Conservation (phyloP, 495 filamentous ascomycete species). For the Trypethelium eluteriae region DNA sequence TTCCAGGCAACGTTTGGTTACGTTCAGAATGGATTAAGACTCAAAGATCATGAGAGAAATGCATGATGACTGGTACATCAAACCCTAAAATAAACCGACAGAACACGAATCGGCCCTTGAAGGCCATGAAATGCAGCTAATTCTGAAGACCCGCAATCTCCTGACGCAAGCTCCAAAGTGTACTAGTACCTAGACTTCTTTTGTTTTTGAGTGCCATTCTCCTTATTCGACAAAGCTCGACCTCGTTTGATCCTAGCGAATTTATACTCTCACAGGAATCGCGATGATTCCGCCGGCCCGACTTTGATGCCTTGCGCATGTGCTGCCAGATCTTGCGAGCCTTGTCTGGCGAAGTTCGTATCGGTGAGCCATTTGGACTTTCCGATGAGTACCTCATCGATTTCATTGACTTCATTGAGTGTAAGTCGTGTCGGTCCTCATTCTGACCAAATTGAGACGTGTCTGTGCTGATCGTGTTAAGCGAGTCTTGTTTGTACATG, state of each 20-base stretch:
- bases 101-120: too few relatives aligned
- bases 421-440: not conserved
- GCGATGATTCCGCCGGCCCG: not conserved
- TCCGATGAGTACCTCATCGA: not conserved
- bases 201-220: not conserved
- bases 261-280: not conserved
- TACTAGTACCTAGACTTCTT: conserved; percentile 3
- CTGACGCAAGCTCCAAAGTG: not conserved
- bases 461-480: not conserved
- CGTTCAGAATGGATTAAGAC: too few relatives aligned
- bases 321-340: conserved; percentile 5
- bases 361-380: not conserved
- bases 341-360: not conserved
- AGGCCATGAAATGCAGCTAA: not conserved
- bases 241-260: not conserved
- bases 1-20: too few relatives aligned
- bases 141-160: not conserved
- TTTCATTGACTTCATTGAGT: not conserved
- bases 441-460: not conserved
- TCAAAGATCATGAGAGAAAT: too few relatives aligned
- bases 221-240: not conserved
- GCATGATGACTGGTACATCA: too few relatives aligned
- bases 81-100: too few relatives aligned
- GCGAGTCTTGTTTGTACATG: not conserved
- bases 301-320: conserved; percentile 7